Conservation (phyloP, 805 yeast genomes). For the Yamadazyma scolyti region DNA sequence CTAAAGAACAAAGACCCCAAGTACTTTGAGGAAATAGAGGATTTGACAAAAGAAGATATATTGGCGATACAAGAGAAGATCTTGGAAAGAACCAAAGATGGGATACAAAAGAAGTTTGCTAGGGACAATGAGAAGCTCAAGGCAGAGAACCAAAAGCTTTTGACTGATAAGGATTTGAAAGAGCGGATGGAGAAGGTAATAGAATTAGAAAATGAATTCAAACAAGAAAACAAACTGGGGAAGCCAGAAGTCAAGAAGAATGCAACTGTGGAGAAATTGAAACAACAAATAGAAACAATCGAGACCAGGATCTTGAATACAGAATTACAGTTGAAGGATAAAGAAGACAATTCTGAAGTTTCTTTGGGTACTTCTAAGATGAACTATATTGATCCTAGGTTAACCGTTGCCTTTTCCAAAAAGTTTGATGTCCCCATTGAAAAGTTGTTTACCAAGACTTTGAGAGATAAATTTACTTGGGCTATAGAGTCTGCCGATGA, state of each 20-base stretch:
- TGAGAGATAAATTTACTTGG: slow-evolving; percentile 92
- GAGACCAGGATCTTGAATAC: slow-evolving; percentile 70
- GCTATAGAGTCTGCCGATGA: slow-evolving; percentile 89
- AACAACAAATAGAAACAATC: slow-evolving; percentile 64
- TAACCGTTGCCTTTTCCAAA: slow-evolving; percentile 85
- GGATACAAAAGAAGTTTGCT: slow-evolving; percentile 57
- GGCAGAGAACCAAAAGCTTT: slow-evolving; percentile 50
- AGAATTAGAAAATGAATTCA: slow-evolving; percentile 48
- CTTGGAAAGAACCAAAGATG: slow-evolving; percentile 63
- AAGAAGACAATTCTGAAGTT: slow-evolving; percentile 91
- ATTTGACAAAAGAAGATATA: slow-evolving; percentile 63
- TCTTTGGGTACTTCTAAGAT: slow-evolving; percentile 90
- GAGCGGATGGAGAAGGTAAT: slow-evolving; percentile 56
- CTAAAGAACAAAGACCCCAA: slow-evolving; percentile 48
- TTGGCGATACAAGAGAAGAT: slow-evolving; percentile 54
- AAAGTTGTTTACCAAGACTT: slow-evolving; percentile 83
- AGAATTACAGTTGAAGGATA: slow-evolving; percentile 76
- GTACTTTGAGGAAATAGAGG: slow-evolving; percentile 67
- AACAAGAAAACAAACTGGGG: slow-evolving; percentile 56
- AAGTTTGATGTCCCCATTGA: slow-evolving; percentile 87
- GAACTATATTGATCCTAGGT: slow-evolving; percentile 92
- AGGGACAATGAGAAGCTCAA: slow-evolving; percentile 75
- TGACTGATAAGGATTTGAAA: slow-evolving; percentile 54
- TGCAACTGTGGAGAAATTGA: slow-evolving; percentile 64
- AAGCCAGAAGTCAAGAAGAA: slow-evolving; percentile 50